Evolutionary conservation across 768 basidiomycete species (phyloP).

Genomic region (Rhodotorula toruloides): DNA sequence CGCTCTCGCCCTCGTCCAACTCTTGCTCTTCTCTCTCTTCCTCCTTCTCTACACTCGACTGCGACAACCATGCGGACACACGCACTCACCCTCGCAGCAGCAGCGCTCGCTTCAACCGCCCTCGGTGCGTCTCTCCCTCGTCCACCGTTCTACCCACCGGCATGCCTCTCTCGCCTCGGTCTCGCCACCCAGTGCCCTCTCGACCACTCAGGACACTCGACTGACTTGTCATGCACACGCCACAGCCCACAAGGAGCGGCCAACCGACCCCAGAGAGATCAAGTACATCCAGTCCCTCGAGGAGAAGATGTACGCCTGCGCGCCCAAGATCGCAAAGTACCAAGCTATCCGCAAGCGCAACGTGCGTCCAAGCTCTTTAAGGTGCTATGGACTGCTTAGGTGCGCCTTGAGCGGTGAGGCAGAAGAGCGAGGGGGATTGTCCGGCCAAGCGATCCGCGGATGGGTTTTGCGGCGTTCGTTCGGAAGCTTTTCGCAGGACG

Average conservation of each 20-base stretch:
- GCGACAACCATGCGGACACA: neutral
- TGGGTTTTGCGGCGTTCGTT: no score
- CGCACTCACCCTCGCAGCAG: neutral
- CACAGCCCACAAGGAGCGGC: conserved; percentile 18
- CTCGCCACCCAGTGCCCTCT: neutral
- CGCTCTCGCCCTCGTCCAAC: no score
- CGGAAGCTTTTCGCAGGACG: neutral
- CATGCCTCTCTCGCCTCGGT: neutral
- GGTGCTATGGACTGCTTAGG: no score
- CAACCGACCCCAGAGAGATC: conserved; percentile 39
- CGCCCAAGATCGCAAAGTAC: conserved; percentile 42
- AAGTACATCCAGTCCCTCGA: conserved; percentile 36
- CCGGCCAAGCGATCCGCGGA: no score
- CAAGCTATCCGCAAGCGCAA: conserved; percentile 32
- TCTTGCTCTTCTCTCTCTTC: neutral
- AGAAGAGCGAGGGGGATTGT: no score
- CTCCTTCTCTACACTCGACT: neutral
- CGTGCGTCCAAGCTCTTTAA: conserved; percentile 14
- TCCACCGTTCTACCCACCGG: neutral
- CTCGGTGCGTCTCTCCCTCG: neutral
- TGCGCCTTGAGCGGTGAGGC: no score
- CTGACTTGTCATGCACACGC: neutral
- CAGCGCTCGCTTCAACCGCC: conserved; percentile 1
- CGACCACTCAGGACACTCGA: neutral
- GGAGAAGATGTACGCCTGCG: conserved; percentile 43